Conservation (phyloP, 2,329 filamentous ascomycete species). For the Fusarium proliferatum region DNA sequence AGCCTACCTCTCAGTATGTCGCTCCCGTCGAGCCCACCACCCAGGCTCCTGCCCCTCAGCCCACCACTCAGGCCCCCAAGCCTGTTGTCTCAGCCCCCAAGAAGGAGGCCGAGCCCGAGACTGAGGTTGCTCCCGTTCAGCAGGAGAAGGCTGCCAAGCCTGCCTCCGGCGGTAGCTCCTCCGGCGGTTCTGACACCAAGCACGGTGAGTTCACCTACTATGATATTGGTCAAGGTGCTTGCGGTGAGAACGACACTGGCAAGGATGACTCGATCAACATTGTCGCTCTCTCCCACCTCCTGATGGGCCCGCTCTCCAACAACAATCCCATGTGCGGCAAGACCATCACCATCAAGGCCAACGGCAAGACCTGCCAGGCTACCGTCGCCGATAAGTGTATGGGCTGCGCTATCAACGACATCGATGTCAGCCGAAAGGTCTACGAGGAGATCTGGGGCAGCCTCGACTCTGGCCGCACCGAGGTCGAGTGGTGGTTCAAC, state of each 20-base stretch:
- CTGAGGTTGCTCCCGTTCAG: conserved; percentile 29
- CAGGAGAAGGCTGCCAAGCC: conserved; percentile 34
- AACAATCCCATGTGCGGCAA: conserved; percentile 77
- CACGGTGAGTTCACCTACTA: conserved; percentile 81
- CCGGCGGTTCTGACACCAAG: conserved; percentile 45
- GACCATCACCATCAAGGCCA: conserved; percentile 70
- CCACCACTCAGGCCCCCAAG: conserved; percentile 11
- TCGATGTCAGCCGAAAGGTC: conserved; percentile 70
- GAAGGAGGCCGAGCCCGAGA: conserved; percentile 27
- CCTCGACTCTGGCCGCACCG: conserved; percentile 56
- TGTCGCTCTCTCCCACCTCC: conserved; percentile 72
- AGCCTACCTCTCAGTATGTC: conserved; percentile 28
- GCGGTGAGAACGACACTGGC: conserved; percentile 69
- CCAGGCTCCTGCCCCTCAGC: conserved; percentile 17
- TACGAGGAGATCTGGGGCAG: conserved; percentile 65
- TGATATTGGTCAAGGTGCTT: conserved; percentile 73
- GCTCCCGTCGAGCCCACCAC: conserved; percentile 42
- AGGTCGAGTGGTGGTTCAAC: conserved; percentile 61
- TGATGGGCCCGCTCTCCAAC: conserved; percentile 75
- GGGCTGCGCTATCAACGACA: conserved; percentile 66
- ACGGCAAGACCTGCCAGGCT: conserved; percentile 68
- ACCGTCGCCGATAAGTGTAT: conserved; percentile 80
- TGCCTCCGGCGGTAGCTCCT: conserved; percentile 1
- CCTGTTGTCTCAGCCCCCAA: conserved; percentile 15
- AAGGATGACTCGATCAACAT: conserved; percentile 66